Base-by-base conservation (phyloP, 2,329 filamentous ascomycete species). In the Colletotrichum siamense region DNA sequence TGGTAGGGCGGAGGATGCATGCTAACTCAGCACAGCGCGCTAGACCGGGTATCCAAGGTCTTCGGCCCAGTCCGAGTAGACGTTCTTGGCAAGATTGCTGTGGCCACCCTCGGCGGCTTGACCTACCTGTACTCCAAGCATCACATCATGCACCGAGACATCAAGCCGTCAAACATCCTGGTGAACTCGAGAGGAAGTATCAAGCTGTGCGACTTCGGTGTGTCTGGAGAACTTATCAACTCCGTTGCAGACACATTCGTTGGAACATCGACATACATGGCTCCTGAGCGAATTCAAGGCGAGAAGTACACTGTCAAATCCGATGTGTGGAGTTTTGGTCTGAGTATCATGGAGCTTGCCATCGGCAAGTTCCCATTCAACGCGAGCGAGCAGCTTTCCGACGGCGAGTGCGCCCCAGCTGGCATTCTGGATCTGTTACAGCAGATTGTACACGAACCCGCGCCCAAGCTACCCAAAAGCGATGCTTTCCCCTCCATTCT, bases 251-350 rank as follows among this genome's bases (percentile, higher is more conserved):
- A 99, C 83, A 99, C 97, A 1, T 99, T 99, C 82, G 97, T 99
- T 44, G 97, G 97, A 69, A 99, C 97, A 3, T 98, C 97, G 49
- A 99, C 97, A 72, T 99, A 99, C 88, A 99, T 99, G 97, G 97
- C 97, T 1, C 97, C 97, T 0, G 97, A 99, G 88, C 93, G 97
- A 84, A 99, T 99, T 80, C 96, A 99, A 84, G 97, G 97, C 78
- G 96, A 97, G 78, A 96, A 95, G 81, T 99, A 99, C 86, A 98
- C 96, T 0, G 96, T 99, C 81, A 98, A 98, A 85, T 98, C 96
- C 15, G 97, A 99, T 84, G 97, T 99, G 6, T 99, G 97, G 97
- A 98, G 96, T 90, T 98, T 98, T 78, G 97, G 97, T 36, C 88
- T 99, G 79, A 94, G 94, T 1, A 93, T 99, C 78, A 99, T 99